phyloP scores from a whole-genome alignment of 2,329 filamentous ascomycete genomes.

The Venturia carpophila region DNA sequence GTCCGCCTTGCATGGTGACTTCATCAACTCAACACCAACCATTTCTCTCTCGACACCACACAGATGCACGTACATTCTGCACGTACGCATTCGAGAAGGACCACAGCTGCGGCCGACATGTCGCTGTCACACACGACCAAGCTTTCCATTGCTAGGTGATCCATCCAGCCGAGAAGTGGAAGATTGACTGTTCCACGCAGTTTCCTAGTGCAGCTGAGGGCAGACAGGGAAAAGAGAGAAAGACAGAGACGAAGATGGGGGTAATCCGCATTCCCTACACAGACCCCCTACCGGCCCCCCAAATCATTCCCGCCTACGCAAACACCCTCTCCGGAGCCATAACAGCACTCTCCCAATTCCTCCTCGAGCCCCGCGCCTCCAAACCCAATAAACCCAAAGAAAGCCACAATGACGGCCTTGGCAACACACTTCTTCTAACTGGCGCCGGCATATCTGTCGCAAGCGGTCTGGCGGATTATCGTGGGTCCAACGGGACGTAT shows the following conservation, averaged over 20 bases:
- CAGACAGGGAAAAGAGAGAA: neutral
- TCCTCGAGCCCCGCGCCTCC: constrained; percentile 47
- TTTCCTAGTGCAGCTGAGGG: too few relatives aligned
- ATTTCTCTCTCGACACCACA: neutral
- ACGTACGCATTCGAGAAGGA: neutral
- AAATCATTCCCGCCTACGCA: constrained; percentile 66
- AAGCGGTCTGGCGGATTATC: constrained; percentile 86
- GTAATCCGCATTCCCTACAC: constrained; percentile 89
- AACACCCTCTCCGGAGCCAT: constrained; percentile 64
- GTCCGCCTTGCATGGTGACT: constrained; percentile 10
- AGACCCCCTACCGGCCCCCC: constrained; percentile 66
- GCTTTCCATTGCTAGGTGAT: constrained; percentile 2
- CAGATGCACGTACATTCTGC: neutral
- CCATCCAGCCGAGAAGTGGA: neutral
- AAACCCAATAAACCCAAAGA: neutral
- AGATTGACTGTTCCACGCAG: neutral
- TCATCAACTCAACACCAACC: constrained; percentile 13
- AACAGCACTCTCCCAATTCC: constrained; percentile 67
- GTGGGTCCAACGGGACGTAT: constrained; percentile 85
- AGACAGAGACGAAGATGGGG: constrained; percentile 31
- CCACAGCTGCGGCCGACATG: constrained; percentile 1
- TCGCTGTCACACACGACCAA: neutral
- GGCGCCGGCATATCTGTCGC: constrained; percentile 91
- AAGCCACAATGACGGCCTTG: neutral
- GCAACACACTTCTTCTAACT: constrained; percentile 57